These are phyloP conservation scores for Hyaloscypha hepaticicola DNA, from an alignment of 495 filamentous ascomycete species.

Conservation along the genomic window DNA sequence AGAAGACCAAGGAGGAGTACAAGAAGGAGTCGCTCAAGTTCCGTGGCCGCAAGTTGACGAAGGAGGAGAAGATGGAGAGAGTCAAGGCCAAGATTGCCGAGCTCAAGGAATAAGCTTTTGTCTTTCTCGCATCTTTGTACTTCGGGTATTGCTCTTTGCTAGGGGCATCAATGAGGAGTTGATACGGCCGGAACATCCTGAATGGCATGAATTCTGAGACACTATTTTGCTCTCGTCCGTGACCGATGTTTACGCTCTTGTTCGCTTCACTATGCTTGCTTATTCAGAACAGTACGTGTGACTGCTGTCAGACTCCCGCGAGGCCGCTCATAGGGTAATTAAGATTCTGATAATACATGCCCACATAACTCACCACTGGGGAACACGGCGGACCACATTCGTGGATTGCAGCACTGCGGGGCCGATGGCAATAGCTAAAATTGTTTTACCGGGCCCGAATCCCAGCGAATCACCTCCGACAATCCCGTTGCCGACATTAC, in stretches of 20 bases:
- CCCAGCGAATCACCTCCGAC: background rate
- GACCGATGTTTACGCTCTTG: background rate
- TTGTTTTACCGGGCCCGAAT: background rate
- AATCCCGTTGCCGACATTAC: background rate
- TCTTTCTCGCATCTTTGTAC: constrained; percentile 13
- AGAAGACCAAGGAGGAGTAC: constrained; percentile 96
- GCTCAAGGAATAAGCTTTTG: constrained; percentile 46
- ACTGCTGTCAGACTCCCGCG: background rate
- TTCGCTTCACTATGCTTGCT: background rate
- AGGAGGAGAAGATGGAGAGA: constrained; percentile 71
- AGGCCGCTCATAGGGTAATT: background rate
- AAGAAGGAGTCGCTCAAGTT: constrained; percentile 95
- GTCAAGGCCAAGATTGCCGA: constrained; percentile 88
- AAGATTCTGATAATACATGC: background rate
- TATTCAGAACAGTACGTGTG: background rate
- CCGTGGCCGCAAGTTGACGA: constrained; percentile 70
- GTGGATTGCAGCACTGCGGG: background rate
- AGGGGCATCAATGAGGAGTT: constrained; percentile 27
- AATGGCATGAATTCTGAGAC: constrained; percentile 1
- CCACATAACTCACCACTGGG: background rate
- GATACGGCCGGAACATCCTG: constrained; percentile 12
- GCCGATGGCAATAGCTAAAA: background rate
- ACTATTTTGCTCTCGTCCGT: background rate
- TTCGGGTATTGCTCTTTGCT: constrained; percentile 19
- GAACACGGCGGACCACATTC: background rate